Percentiles rank a stretch among this genome's conserved stretches.
phyloP scores from a whole-genome alignment of 2,329 filamentous ascomycete species.

The Sclerotiophoma versabilis region DNA sequence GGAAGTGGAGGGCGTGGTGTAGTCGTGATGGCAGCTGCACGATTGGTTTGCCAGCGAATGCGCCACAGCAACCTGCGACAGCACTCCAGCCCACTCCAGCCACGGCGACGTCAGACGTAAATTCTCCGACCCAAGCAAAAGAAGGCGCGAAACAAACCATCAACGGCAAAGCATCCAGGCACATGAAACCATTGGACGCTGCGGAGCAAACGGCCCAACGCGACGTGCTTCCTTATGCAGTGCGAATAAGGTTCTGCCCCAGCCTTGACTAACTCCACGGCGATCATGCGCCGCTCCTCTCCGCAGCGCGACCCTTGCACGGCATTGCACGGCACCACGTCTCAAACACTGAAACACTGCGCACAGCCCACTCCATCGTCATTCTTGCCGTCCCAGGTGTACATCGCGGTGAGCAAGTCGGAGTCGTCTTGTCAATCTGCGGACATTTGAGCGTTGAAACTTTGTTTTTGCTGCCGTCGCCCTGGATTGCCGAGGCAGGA shows the following conservation, averaged over 20 bases:
- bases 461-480: neutral
- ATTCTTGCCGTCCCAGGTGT: neutral
- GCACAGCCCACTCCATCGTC: slow-evolving; percentile 1
- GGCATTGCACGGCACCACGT: neutral
- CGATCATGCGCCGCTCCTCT: neutral
- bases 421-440: neutral
- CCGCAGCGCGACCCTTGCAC: slow-evolving; percentile 4
- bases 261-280: neutral
- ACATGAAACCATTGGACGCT: too few relatives aligned
- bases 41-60: too few relatives aligned
- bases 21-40: too few relatives aligned
- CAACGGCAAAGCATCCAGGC: too few relatives aligned
- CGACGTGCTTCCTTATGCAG: neutral
- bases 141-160: too few relatives aligned
- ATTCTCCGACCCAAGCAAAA: too few relatives aligned
- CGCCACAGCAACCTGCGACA: too few relatives aligned
- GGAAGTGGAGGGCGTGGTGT: too few relatives aligned
- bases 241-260: neutral
- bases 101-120: too few relatives aligned
- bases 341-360: neutral
- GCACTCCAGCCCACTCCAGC: too few relatives aligned
- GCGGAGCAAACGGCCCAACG: neutral
- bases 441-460: neutral
- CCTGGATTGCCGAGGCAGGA: neutral
- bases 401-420: neutral